Evolutionary conservation across 306 rosid genomes (phyloP).

Genomic region (Corylus americana): DNA sequence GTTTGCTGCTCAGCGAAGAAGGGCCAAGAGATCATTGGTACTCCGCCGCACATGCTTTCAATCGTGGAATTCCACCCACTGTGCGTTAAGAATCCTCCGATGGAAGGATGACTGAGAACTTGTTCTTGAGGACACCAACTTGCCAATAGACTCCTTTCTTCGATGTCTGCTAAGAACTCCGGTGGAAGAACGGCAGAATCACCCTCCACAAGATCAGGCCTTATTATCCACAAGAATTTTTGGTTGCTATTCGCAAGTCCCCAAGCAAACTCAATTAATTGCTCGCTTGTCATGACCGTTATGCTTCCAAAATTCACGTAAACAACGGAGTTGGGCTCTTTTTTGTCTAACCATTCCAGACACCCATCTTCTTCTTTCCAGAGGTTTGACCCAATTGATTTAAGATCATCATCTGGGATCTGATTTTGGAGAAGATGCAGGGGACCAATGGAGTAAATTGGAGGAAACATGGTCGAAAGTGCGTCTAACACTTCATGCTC

Average conservation of each 20-base stretch:
- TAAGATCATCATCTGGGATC: constrained; percentile 13
- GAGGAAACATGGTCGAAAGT: constrained; percentile 39
- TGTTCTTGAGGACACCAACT: constrained; percentile 77
- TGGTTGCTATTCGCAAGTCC: constrained; percentile 59
- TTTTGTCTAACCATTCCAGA: constrained; percentile 55
- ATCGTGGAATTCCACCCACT: constrained; percentile 78
- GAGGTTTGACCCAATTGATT: constrained; percentile 49
- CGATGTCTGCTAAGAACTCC: constrained; percentile 41
- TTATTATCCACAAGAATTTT: constrained; percentile 55
- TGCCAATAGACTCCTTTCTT: constrained; percentile 38
- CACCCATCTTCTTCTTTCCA: constrained; percentile 67
- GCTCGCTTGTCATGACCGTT: constrained; percentile 56
- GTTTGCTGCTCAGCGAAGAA: constrained; percentile 78
- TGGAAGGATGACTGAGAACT: constrained; percentile 50
- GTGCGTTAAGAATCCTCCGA: constrained; percentile 73
- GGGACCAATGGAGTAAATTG: constrained; percentile 64
- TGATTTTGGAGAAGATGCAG: constrained; percentile 33
- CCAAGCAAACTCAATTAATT: constrained; percentile 69
- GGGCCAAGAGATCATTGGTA: constrained; percentile 77
- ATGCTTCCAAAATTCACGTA: constrained; percentile 79
- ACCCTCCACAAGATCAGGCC: constrained; percentile 57
- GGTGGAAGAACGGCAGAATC: constrained; percentile 34
- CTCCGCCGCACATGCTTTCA: constrained; percentile 61
- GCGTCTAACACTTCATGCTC: constrained; percentile 43
- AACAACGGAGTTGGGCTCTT: constrained; percentile 45